Evolutionary conservation across 2,329 filamentous ascomycete genomes (phyloP).

Genomic region (Aspergillus sp.): DNA sequence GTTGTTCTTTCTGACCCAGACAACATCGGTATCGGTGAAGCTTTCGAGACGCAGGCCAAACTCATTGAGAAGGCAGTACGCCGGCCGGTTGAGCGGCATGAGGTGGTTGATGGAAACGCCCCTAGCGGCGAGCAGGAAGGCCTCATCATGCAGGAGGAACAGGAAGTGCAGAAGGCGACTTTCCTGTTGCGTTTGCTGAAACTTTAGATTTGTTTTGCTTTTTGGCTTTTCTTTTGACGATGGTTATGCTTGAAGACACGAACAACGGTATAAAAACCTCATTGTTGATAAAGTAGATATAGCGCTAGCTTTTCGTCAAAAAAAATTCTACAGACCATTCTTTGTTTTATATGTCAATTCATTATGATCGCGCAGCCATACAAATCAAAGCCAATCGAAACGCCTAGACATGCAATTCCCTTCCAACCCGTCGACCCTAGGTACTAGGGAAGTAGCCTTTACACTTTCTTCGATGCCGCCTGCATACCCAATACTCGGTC

Average conservation of each 20-base stretch:
- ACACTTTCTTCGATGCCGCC: slow-evolving; percentile 53
- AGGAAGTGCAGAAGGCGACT: slow-evolving; percentile 79
- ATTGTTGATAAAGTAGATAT: neutral
- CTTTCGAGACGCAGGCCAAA: slow-evolving; percentile 65
- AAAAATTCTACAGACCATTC: neutral
- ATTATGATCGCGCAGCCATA: neutral
- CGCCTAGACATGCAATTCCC: slow-evolving; percentile 1
- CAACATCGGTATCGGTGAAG: slow-evolving; percentile 66
- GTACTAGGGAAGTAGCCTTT: slow-evolving; percentile 7
- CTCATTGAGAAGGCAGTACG: slow-evolving; percentile 75
- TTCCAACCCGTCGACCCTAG: neutral
- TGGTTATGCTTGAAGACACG: neutral
- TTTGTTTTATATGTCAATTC: neutral
- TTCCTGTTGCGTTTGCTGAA: slow-evolving; percentile 74
- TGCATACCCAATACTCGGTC: slow-evolving; percentile 24
- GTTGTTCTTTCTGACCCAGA: slow-evolving; percentile 76
- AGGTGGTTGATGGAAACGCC: slow-evolving; percentile 57
- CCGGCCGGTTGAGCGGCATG: slow-evolving; percentile 70
- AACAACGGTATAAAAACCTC: neutral
- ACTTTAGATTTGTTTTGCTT: slow-evolving; percentile 49
- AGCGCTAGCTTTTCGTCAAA: neutral
- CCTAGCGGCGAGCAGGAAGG: slow-evolving; percentile 52
- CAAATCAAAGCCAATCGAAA: neutral
- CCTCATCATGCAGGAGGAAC: slow-evolving; percentile 76
- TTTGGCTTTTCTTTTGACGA: slow-evolving; percentile 6